Conservation (phyloP, 495 filamentous ascomycete genomes). For the Neurospora hispaniola region DNA sequence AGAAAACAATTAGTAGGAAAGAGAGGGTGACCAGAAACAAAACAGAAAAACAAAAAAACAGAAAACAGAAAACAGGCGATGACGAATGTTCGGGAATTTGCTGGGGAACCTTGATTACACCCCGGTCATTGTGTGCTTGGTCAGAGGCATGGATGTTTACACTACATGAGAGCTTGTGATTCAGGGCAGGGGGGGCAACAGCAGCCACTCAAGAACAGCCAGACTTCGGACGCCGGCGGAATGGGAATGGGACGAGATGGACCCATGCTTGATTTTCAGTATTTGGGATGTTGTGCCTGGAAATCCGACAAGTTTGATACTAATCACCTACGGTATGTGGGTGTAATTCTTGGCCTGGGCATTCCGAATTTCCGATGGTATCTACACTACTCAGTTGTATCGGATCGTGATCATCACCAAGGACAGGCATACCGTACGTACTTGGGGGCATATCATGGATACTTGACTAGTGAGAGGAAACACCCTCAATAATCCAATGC, state of each 20-base stretch:
- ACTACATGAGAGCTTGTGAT: no score
- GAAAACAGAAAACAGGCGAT: not conserved
- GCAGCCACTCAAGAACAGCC: not conserved
- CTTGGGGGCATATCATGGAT: not conserved
- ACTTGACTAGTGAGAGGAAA: not conserved
- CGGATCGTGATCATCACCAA: not conserved
- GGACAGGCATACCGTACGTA: not conserved
- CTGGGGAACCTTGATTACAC: not conserved
- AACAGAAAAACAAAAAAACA: not conserved
- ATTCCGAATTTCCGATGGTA: not conserved
- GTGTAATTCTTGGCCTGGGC: not conserved
- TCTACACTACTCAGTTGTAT: not conserved
- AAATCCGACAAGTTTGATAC: not conserved
- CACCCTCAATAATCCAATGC: not conserved
- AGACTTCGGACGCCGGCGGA: not conserved
- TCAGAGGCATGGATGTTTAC: no score
- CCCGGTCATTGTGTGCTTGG: not conserved
- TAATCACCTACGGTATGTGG: not conserved
- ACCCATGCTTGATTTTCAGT: not conserved
- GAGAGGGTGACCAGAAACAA: not conserved
- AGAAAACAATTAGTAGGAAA: not conserved
- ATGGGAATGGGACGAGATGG: not conserved
- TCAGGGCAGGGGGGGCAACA: not conserved
- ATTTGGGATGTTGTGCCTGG: not conserved
- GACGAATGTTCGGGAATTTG: conserved; percentile 11